A percentile compares a stretch with the other conserved stretches of the same genome.
These are phyloP conservation scores for Cystobasidiaceae sp. DNA, from an alignment of 1,284 basidiomycete genomes.

Conservation along the genomic window DNA sequence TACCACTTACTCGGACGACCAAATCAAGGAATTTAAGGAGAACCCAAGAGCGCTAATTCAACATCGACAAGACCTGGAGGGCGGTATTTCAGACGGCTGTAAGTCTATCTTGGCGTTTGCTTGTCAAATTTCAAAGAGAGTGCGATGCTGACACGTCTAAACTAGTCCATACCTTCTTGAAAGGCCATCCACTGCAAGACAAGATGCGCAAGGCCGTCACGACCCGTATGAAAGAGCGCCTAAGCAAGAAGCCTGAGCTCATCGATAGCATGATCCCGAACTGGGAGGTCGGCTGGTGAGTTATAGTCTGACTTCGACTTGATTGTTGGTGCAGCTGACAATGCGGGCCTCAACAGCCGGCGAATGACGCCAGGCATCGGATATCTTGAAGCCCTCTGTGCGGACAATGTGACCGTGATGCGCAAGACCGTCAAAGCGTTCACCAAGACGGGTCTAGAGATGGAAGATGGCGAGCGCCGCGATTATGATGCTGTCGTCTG, in stretches of 20 bases:
- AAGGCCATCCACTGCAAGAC: background rate
- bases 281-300: conserved; percentile 24
- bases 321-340: background rate
- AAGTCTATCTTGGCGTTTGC: too few relatives aligned
- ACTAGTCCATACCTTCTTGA: conserved; percentile 12
- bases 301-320: background rate
- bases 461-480: conserved; percentile 19
- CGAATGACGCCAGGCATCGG: conserved; percentile 30
- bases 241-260: conserved; percentile 23
- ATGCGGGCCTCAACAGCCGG: too few relatives aligned
- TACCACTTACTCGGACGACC: background rate
- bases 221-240: conserved; percentile 1
- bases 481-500: conserved; percentile 28
- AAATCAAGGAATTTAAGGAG: conserved; percentile 13
- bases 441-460: conserved; percentile 17
- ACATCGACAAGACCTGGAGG: conserved; percentile 18
- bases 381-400: conserved; percentile 31
- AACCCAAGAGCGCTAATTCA: conserved; percentile 5
- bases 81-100: conserved; percentile 15
- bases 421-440: background rate
- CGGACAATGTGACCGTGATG: conserved; percentile 3
- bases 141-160: too few relatives aligned
- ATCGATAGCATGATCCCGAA: conserved; percentile 24
- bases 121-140: too few relatives aligned
- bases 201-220: conserved; percentile 1